phyloP scores from a whole-genome alignment of 129 eudicot species.

The Silybum marianum region DNA sequence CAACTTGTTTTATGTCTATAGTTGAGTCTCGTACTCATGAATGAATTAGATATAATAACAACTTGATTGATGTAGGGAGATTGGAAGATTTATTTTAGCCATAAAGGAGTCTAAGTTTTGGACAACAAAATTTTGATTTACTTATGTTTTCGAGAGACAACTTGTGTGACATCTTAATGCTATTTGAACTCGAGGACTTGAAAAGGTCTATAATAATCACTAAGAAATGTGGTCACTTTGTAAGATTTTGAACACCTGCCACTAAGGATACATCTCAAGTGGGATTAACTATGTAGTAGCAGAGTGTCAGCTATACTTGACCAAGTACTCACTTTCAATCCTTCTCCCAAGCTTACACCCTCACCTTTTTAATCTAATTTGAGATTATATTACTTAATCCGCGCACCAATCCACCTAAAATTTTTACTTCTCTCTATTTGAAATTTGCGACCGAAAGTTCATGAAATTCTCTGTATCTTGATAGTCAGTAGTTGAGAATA shows the following conservation, averaged over 20 bases:
- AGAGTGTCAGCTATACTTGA: neutral
- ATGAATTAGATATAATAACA: neutral
- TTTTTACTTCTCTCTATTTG: neutral
- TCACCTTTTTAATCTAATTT: neutral
- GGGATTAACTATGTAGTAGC: neutral
- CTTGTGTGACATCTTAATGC: neutral
- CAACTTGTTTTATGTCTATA: neutral
- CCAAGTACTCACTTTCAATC: neutral
- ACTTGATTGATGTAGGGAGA: neutral
- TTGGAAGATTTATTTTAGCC: neutral
- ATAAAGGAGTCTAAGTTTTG: neutral
- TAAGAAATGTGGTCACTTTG: neutral
- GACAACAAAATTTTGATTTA: neutral
- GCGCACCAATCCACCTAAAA: neutral
- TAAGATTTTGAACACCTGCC: neutral
- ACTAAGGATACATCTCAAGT: neutral
- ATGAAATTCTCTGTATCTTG: neutral
- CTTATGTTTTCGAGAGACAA: neutral
- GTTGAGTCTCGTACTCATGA: neutral
- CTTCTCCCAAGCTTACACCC: neutral
- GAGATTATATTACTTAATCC: neutral
- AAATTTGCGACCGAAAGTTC: neutral
- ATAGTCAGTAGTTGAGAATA: too few relatives aligned
- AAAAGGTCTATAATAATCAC: neutral
- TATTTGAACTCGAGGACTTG: too few relatives aligned